Evolutionary conservation across 345 rosid genomes (phyloP).

Genomic region (Iberis pinnata): DNA sequence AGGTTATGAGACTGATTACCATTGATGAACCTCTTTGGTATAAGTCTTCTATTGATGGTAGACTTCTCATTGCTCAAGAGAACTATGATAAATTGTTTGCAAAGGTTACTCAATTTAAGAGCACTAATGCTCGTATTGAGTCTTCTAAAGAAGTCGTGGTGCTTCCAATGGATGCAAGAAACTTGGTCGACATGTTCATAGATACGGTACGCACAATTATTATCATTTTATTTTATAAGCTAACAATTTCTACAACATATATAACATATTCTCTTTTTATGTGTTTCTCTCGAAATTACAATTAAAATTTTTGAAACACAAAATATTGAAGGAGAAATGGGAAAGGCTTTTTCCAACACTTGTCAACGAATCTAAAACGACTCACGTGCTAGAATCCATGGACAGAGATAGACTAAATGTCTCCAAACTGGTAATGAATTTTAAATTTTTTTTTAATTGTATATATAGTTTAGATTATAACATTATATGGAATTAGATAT

Average conservation of each 20-base stretch:
- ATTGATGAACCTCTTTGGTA: conserved; percentile 58
- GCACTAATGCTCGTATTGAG: conserved; percentile 43
- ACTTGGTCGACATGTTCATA: conserved; percentile 42
- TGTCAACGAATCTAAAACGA: conserved; percentile 46
- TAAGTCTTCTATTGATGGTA: conserved; percentile 36
- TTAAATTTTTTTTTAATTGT: neutral
- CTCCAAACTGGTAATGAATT: conserved; percentile 48
- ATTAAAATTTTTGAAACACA: neutral
- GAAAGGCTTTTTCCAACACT: conserved; percentile 54
- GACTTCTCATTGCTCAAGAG: conserved; percentile 34
- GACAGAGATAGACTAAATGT: conserved; percentile 24
- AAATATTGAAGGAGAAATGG: conserved; percentile 50
- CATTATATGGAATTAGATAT: conserved; percentile 35
- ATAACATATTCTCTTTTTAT: neutral
- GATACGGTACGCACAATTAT: conserved; percentile 47
- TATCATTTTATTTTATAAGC: too few species aligned
- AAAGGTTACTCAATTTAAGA: conserved; percentile 25
- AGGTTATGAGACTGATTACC: conserved; percentile 38
- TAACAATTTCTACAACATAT: too few species aligned
- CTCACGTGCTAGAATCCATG: conserved; percentile 42
- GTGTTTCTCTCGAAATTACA: neutral
- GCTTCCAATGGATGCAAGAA: conserved; percentile 36
- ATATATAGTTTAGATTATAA: neutral
- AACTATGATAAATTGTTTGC: conserved; percentile 42
- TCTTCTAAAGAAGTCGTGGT: conserved; percentile 49